Percentiles rank a stretch among this genome's conserved stretches.
Evolutionary conservation across 2,329 filamentous ascomycete species (phyloP).

Genomic region (Hirsutella rhossiliensis): DNA sequence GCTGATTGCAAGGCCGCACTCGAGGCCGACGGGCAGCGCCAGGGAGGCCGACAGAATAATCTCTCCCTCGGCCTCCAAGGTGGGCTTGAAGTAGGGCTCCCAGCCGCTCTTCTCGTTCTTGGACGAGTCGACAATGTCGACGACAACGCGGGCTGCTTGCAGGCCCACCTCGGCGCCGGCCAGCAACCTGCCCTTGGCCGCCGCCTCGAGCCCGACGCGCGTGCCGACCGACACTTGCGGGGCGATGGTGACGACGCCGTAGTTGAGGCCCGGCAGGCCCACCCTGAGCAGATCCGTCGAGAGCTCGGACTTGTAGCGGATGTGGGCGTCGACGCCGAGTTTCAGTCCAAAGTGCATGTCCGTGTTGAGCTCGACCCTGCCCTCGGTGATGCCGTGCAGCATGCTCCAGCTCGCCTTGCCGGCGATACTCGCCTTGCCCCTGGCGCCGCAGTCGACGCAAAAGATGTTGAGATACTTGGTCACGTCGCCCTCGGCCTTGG

Average conservation of each 20-base stretch:
- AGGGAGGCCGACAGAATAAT: conserved; percentile 13
- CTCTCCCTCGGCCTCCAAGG: conserved; percentile 15
- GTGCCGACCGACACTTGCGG: conserved; percentile 13
- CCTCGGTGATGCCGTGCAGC: conserved; percentile 12
- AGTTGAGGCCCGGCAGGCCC: conserved; percentile 13
- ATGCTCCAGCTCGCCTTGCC: conserved; percentile 14
- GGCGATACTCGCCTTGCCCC: conserved; percentile 13
- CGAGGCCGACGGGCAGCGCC: conserved; percentile 15
- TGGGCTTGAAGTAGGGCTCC: conserved; percentile 16
- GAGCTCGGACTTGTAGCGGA: conserved; percentile 9
- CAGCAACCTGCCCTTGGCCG: conserved; percentile 13
- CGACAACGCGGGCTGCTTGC: conserved; percentile 9
- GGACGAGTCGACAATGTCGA: conserved; percentile 12
- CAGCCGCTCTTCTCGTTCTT: conserved; percentile 10
- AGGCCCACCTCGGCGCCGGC: conserved; percentile 18
- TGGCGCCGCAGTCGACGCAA: conserved; percentile 18
- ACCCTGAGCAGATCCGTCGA: conserved; percentile 10
- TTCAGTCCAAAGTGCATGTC: conserved; percentile 14
- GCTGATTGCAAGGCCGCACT: conserved; percentile 11
- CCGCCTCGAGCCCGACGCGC: conserved; percentile 10
- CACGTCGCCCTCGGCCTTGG: conserved; percentile 2
- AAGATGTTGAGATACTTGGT: conserved; percentile 14
- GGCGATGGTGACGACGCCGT: conserved; percentile 13
- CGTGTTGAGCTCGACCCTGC: conserved; percentile 10
- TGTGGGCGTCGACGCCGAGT: conserved; percentile 17